A percentile compares a stretch with the other conserved stretches of the same genome.
These are phyloP conservation scores for Malassezia psittaci DNA, from an alignment of 1,284 basidiomycete genomes.

Conservation along the genomic window DNA sequence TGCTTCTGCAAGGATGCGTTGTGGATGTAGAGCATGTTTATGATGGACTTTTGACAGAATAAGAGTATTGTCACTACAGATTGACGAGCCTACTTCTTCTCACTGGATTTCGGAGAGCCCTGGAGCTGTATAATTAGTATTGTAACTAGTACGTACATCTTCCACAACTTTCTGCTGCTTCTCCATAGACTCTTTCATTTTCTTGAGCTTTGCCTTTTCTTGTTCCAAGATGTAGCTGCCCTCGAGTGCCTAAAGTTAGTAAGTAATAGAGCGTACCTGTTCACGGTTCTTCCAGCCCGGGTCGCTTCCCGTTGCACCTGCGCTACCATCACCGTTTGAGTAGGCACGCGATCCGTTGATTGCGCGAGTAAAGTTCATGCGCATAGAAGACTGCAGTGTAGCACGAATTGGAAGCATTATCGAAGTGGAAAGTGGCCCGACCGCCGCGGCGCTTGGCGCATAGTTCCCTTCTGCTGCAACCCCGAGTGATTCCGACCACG, in stretches of 20 bases:
- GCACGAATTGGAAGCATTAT: constrained; percentile 11
- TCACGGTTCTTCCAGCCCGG: constrained; percentile 30
- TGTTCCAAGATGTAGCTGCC: constrained; percentile 33
- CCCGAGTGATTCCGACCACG: background rate
- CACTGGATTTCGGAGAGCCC: constrained; percentile 14
- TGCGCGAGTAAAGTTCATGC: background rate
- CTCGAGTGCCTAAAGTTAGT: constrained; percentile 21
- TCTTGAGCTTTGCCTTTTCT: constrained; percentile 38
- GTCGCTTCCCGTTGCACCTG: constrained; percentile 29
- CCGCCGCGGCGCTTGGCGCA: constrained; percentile 3
- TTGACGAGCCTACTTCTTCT: constrained; percentile 24
- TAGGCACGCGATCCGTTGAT: constrained; percentile 10
- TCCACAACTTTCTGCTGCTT: constrained; percentile 34
- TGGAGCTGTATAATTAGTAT: constrained; percentile 28
- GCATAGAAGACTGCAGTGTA: background rate
- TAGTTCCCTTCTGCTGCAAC: background rate
- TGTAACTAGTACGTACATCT: constrained; percentile 21
- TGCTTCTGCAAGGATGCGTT: constrained; percentile 18
- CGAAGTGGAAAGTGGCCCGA: background rate
- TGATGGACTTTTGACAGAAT: constrained; percentile 1
- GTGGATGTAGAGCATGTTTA: constrained; percentile 21
- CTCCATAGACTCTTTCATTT: constrained; percentile 30
- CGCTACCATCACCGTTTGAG: constrained; percentile 20
- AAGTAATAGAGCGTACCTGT: constrained; percentile 4
- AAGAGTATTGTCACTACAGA: background rate